Percentiles rank a stretch among this genome's conserved stretches.
These are phyloP conservation scores for Saraca asoca DNA, from an alignment of 331 rosid genomes.

Conservation along the genomic window DNA sequence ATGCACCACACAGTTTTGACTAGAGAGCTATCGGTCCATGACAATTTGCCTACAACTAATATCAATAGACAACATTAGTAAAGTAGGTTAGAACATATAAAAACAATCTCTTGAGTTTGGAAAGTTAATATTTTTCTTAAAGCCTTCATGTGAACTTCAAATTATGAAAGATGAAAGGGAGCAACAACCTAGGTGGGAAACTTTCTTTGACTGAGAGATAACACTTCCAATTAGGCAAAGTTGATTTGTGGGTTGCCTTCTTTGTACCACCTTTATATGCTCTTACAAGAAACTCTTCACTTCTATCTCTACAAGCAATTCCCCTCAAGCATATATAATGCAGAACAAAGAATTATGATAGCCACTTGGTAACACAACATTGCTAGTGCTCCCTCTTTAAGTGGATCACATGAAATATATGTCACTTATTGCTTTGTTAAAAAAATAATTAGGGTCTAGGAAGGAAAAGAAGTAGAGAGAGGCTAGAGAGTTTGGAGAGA, in stretches of 20 bases:
- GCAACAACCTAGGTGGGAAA: slow-evolving; percentile 67
- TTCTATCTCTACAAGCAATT: slow-evolving; percentile 64
- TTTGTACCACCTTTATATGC: slow-evolving; percentile 81
- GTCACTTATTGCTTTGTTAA: no score
- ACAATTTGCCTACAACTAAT: no score
- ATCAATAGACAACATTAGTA: no score
- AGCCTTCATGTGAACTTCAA: not conserved
- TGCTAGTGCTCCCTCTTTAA: not conserved
- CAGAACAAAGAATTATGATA: slow-evolving; percentile 23
- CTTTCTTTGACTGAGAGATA: slow-evolving; percentile 71
- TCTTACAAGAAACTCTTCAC: slow-evolving; percentile 79
- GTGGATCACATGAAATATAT: not conserved
- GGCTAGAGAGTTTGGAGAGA: no score
- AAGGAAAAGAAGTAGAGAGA: no score
- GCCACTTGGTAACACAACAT: not conserved
- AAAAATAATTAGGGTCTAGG: no score
- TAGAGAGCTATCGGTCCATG: no score
- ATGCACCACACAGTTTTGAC: no score
- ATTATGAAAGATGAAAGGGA: slow-evolving; percentile 19
- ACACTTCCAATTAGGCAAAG: slow-evolving; percentile 70
- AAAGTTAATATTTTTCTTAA: no score
- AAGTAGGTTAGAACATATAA: not conserved
- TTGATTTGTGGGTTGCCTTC: slow-evolving; percentile 80
- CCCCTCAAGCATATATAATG: slow-evolving; percentile 13
- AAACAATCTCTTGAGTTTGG: not conserved